Evolutionary conservation across 2,329 filamentous ascomycete genomes (phyloP).

Genomic region (Scedosporium boydii): DNA sequence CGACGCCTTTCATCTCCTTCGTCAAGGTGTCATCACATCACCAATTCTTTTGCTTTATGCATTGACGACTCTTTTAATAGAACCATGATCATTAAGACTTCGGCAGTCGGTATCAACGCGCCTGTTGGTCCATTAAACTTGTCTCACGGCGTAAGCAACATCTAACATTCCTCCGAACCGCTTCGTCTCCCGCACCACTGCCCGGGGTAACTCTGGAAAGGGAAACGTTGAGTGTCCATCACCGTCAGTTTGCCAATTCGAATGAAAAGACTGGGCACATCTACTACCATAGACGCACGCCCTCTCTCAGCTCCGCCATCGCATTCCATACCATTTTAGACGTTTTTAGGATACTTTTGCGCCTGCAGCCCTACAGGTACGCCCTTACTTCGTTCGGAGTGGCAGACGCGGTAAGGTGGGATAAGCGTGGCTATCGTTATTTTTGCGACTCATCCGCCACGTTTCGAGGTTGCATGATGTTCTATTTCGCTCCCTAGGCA

Average conservation of each 20-base stretch:
- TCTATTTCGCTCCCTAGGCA: too few relatives aligned
- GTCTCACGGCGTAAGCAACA: not conserved
- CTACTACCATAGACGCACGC: not conserved
- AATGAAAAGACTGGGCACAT: not conserved
- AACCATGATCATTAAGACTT: not conserved
- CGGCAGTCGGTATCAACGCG: not conserved
- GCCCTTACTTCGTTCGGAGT: too few relatives aligned
- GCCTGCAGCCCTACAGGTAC: conserved; percentile 1
- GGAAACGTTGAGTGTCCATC: not conserved
- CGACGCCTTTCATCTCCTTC: too few relatives aligned
- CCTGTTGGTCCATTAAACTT: not conserved
- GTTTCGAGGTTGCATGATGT: too few relatives aligned
- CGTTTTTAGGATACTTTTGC: not conserved
- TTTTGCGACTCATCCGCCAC: not conserved
- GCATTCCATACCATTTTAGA: not conserved
- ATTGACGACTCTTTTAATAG: conserved; percentile 1
- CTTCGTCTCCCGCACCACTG: not conserved
- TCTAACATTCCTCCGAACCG: conserved; percentile 5
- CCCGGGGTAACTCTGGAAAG: not conserved
- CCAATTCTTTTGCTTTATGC: not conserved
- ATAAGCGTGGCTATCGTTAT: not conserved
- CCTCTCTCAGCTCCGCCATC: not conserved
- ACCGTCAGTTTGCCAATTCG: not conserved
- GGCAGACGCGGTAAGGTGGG: not conserved
- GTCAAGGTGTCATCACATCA: not conserved